These are phyloP conservation scores for Cladochytrium replicatum DNA, from an alignment of 192 early-diverging fungal genomes.

Conservation along the genomic window DNA sequence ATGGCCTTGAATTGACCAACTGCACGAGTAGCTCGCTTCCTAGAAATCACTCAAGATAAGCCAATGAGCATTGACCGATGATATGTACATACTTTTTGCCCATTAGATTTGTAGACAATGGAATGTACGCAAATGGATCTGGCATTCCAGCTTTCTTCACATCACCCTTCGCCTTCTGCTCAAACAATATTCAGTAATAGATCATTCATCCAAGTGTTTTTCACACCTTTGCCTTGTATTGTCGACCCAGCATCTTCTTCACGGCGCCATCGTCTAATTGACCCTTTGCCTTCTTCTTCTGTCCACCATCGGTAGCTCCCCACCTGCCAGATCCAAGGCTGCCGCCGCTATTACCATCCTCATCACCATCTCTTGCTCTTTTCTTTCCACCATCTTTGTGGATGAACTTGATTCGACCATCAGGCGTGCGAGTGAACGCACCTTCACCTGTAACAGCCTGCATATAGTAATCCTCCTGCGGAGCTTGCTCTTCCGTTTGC, in stretches of 20 bases:
- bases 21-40: no score
- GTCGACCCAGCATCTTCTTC: slow-evolving; percentile 48
- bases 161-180: slow-evolving; percentile 74
- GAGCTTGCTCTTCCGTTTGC: slow-evolving; percentile 26
- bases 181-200: slow-evolving; percentile 7
- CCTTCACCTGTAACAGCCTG: slow-evolving; percentile 69
- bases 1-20: no score
- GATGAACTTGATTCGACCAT: slow-evolving; percentile 84
- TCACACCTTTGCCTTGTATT: slow-evolving; percentile 62
- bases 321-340: slow-evolving; percentile 12
- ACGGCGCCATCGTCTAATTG: no score
- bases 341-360: slow-evolving; percentile 7
- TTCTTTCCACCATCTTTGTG: slow-evolving; percentile 60
- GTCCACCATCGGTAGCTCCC: slow-evolving; percentile 16
- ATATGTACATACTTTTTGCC: slow-evolving; percentile 48
- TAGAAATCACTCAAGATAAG: no score
- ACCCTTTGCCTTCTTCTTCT: slow-evolving; percentile 9
- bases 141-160: slow-evolving; percentile 76
- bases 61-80: no score
- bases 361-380: slow-evolving; percentile 18
- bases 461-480: slow-evolving; percentile 74
- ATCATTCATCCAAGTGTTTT: neutral
- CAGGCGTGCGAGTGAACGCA: slow-evolving; percentile 72
- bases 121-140: slow-evolving; percentile 95
- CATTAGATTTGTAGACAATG: slow-evolving; percentile 62